Evolutionary conservation across 495 filamentous ascomycete species (phyloP).

Genomic region (Sporormia fimetaria): DNA sequence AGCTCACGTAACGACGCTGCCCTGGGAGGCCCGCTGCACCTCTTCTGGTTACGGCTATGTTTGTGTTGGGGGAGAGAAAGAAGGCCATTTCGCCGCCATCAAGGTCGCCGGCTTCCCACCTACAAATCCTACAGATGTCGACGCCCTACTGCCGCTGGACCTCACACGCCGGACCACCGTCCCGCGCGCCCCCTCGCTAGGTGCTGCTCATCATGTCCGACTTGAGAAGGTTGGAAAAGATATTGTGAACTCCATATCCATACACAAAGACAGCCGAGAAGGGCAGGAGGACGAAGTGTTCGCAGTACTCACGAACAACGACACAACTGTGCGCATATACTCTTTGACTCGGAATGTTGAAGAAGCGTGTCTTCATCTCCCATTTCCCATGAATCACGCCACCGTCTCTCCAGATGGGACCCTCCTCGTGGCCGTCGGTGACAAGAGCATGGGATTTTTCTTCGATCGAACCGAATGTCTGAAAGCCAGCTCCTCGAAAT

Average conservation of each 20-base stretch:
- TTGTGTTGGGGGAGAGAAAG: slow-evolving; percentile 69
- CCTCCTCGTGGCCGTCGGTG: slow-evolving; percentile 72
- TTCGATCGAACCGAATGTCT: slow-evolving; percentile 41
- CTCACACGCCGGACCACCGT: slow-evolving; percentile 30
- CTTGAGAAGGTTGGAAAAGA: slow-evolving; percentile 34
- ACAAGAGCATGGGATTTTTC: slow-evolving; percentile 72
- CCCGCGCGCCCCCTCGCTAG: slow-evolving; percentile 26
- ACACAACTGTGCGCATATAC: slow-evolving; percentile 71
- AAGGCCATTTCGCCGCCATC: slow-evolving; percentile 76
- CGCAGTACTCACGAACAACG: slow-evolving; percentile 74
- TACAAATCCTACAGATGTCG: slow-evolving; percentile 41
- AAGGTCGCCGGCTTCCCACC: slow-evolving; percentile 40
- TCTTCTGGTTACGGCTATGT: slow-evolving; percentile 78
- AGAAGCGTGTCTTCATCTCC: slow-evolving; percentile 57
- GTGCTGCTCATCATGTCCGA: slow-evolving; percentile 24
- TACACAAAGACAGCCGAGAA: slow-evolving; percentile 40
- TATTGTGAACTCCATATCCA: slow-evolving; percentile 61
- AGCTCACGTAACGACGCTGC: slow-evolving; percentile 63
- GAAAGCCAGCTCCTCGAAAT: slow-evolving; percentile 14
- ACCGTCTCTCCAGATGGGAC: slow-evolving; percentile 80
- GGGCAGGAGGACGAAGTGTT: slow-evolving; percentile 46
- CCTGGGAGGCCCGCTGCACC: slow-evolving; percentile 75
- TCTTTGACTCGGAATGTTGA: slow-evolving; percentile 52
- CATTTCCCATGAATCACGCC: slow-evolving; percentile 80
- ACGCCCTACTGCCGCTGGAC: slow-evolving; percentile 50